Evolutionary conservation across 2,329 filamentous ascomycete genomes (phyloP), one percentile per base, ranked within the genome.

Genomic region (Byssochlamys sp.): DNA sequence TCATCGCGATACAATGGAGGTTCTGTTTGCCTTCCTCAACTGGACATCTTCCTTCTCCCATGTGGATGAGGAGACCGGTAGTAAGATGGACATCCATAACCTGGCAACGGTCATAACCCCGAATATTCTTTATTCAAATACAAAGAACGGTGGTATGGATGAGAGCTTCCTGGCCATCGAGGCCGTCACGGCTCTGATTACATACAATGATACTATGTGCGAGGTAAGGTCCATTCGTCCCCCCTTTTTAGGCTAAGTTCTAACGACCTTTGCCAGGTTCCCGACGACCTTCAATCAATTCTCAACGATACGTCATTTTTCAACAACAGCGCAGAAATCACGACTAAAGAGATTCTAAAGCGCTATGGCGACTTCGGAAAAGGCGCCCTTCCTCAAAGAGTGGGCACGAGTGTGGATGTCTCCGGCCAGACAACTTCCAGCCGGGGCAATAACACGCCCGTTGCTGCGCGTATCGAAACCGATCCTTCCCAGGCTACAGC

Each of bases 41-140:
- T 99, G 94, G 92, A 90, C 91, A 4, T 91, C 91, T 3, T 96
- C 91, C 1, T 99, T 99, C 78, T 92, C 95, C 61, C 91, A 96
- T 69, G 86, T 99, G 12, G 94, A 99, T 66, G 94, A 99, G 68
- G 94, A 99, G 71, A 89, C 88, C 25, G 94, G 94, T 27, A 96
- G 92, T 65, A 96, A 97, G 80, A 99, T 99, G 94, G 94, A 99
- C 71, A 89, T 95, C 55, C 91, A 95, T 77, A 99, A 99, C 69
- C 82, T 99, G 61, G 90, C 94, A 2, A 97, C 95, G 2, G 94
- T 99, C 61, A 96, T 99, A 73, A 91, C 92, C 4, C 94, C 94
- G 0, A 99, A 99, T 67, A 90, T 99, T 60, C 81, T 96, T 11
- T 91, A 89, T 65, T 89, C 87, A 63, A 84, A 78, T 63, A 76